A percentile compares a stretch with the other conserved stretches of the same genome.
phyloP scores from a whole-genome alignment of 2,329 filamentous ascomycete species.

The Botrytis fabae region DNA sequence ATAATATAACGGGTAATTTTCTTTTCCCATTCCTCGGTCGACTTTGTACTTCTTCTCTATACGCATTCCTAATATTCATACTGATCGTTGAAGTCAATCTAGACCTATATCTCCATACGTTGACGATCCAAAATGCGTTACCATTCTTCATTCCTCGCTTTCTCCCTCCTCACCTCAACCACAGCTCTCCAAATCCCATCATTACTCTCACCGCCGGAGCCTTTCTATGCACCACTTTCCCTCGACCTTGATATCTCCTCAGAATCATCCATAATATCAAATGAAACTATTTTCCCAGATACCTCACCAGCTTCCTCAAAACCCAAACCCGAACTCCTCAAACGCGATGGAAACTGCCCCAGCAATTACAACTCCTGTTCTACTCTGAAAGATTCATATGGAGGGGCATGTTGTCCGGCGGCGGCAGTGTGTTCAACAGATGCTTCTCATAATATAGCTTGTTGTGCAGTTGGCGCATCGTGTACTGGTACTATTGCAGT shows the following conservation, averaged over 20 bases:
- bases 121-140: constrained; percentile 7
- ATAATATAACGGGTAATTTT: constrained; percentile 8
- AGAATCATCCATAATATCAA: constrained; percentile 25
- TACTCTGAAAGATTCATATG: constrained; percentile 33
- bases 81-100: neutral
- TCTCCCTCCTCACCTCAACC: constrained; percentile 18
- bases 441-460: constrained; percentile 37
- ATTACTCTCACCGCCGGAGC: constrained; percentile 32
- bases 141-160: constrained; percentile 9
- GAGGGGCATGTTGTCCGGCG: constrained; percentile 39
- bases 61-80: neutral
- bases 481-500: constrained; percentile 39
- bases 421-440: constrained; percentile 39
- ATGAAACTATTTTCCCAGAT: constrained; percentile 30
- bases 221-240: constrained; percentile 32
- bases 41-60: neutral
- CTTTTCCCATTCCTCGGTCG: constrained; percentile 2
- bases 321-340: constrained; percentile 32
- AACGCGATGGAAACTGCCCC: constrained; percentile 39
- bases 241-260: constrained; percentile 23
- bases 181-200: constrained; percentile 36
- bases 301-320: constrained; percentile 17
- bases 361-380: constrained; percentile 40
- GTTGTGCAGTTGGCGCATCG: constrained; percentile 39
- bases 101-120: neutral